A percentile compares a stretch with the other conserved stretches of the same genome.
Evolutionary conservation across 768 basidiomycete genomes (phyloP).

Genomic region (Lentinus brumalis): DNA sequence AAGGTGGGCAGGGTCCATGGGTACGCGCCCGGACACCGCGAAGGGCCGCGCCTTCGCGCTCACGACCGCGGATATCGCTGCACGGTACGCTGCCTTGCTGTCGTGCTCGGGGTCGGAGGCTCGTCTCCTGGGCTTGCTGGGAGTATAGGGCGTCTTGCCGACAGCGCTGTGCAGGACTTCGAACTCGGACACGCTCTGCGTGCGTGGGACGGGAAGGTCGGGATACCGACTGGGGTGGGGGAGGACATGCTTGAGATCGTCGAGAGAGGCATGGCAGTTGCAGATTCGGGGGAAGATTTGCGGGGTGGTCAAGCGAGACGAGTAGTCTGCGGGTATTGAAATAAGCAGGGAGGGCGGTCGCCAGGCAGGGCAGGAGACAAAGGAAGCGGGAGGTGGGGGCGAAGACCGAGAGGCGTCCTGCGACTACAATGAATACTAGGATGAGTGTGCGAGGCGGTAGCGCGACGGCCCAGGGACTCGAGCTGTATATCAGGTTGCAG

Average conservation of each 20-base stretch:
- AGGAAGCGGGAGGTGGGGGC: constrained; percentile 1
- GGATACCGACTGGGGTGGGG: constrained; percentile 40
- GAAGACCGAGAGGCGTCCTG: constrained; percentile 4
- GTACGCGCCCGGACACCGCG: constrained; percentile 67
- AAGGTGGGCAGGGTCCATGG: constrained; percentile 65
- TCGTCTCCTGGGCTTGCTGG: constrained; percentile 26
- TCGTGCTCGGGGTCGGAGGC: constrained; percentile 45
- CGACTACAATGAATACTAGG: constrained; percentile 10
- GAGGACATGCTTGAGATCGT: constrained; percentile 26
- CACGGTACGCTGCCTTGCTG: constrained; percentile 54
- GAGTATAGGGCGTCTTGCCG: constrained; percentile 17
- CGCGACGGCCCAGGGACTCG: constrained; percentile 7
- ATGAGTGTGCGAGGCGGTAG: constrained; percentile 11
- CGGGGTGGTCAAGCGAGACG: neutral
- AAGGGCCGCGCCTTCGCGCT: constrained; percentile 63
- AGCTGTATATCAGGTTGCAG: constrained; percentile 9
- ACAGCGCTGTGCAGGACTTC: constrained; percentile 54
- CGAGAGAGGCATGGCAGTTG: constrained; percentile 22
- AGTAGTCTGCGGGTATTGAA: neutral
- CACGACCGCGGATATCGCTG: constrained; percentile 57
- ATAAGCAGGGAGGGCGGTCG: neutral
- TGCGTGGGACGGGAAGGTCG: constrained; percentile 42
- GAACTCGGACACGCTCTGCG: constrained; percentile 54
- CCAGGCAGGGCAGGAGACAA: constrained; percentile 11
- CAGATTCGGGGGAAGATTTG: neutral